Base-by-base conservation (phyloP, 2,329 filamentous ascomycete genomes). In the Madurella mycetomatis region DNA sequence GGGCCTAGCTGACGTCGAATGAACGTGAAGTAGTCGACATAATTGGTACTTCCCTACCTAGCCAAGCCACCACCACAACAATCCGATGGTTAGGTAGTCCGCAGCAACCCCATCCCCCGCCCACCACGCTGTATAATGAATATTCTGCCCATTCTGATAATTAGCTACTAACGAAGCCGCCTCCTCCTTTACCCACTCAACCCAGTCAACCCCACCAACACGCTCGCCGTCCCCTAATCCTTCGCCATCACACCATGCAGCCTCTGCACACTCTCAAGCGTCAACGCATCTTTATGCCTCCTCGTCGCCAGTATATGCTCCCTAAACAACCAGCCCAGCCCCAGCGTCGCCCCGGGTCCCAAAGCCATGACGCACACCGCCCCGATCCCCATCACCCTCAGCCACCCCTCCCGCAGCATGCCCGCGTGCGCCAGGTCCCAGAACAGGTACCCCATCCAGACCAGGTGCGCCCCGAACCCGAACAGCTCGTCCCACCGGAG, bases 381-480 rank as follows among this genome's bases (percentile, higher is more conserved):
- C 5, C 55, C 59, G 16, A 51, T 1, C 0, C 15, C 41, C n/a
- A 57, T 19, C 1, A 57, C 54, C 45, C 12, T 49, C 7, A 47
- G 5, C 58, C 58, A 62, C 9, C 56, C 53, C 53, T 59, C 55
- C 41, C 46, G 16, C 51, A 60, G 31, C 58, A 61, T 59, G 1
- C 58, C 58, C 39, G 56, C 60, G 2, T 17, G 16, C 46, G 37
- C 43, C 49, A 61, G 41, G 15, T 62, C 60, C 55, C 56, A 49
- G 42, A 61, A 62, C 49, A 61, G 18, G 44, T 59, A 62, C 9
- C 15, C 58, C 51, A 59, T n/a, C 60, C 58, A 62, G 16, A 62
- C 11, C 12, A 62, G 41, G 2, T 55, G 47, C 25, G 44, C 44
- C 11, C 49, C 55, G 17, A 60, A 45, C 5, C 30, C 25, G 41